A percentile compares a stretch with the other conserved stretches of the same genome.
phyloP scores from a whole-genome alignment of 257 asterid genomes.

The Solanum chmielewskii region DNA sequence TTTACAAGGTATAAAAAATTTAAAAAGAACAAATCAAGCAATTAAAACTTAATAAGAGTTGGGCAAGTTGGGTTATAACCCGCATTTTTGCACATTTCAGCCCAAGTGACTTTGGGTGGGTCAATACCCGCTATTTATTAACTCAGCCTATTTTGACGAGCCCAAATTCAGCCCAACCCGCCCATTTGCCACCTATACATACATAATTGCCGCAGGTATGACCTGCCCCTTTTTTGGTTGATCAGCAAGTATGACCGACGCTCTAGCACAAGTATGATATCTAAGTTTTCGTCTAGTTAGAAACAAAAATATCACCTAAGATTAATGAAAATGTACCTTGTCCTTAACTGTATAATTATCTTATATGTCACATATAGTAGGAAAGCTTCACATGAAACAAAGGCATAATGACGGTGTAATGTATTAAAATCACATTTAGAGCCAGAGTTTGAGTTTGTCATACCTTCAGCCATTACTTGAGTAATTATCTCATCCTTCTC shows the following conservation, averaged over 20 bases:
- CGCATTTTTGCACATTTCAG: neutral
- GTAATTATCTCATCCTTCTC: constrained; percentile 89
- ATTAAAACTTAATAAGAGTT: neutral
- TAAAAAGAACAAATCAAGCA: neutral
- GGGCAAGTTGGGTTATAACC: neutral
- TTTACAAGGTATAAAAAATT: neutral
- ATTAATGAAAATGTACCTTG: neutral
- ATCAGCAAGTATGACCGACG: neutral
- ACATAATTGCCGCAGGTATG: neutral
- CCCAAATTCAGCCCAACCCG: neutral
- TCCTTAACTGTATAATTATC: neutral
- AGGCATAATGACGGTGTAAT: neutral
- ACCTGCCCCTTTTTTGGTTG: neutral
- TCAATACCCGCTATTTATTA: neutral
- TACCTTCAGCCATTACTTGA: constrained; percentile 98
- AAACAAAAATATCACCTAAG: neutral
- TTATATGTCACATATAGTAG: neutral
- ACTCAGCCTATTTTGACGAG: neutral
- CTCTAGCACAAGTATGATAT: neutral
- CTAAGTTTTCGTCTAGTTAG: neutral
- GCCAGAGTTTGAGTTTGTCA: neutral
- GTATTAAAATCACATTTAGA: neutral
- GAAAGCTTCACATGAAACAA: neutral
- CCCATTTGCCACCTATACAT: neutral
- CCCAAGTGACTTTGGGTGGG: neutral